Conservation (phyloP, 768 basidiomycete species). For the Vararia minispora region DNA sequence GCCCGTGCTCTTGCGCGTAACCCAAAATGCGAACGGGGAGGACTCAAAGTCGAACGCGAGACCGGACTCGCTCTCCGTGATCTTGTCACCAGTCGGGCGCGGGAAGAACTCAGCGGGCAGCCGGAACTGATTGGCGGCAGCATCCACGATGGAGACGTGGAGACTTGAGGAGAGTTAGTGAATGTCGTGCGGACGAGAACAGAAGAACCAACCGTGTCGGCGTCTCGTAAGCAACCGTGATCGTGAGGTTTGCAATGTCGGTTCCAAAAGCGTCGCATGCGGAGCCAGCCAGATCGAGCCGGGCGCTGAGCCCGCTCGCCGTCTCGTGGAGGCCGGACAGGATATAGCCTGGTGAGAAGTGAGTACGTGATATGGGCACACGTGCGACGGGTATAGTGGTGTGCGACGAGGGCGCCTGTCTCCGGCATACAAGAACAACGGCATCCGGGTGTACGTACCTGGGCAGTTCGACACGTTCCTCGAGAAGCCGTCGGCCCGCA, state of each 20-base stretch:
- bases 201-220: conserved; percentile 28
- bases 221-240: conserved; percentile 57
- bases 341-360: not conserved
- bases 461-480: conserved; percentile 1
- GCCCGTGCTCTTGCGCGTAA: conserved; percentile 54
- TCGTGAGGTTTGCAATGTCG: conserved; percentile 15
- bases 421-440: not conserved
- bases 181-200: conserved; percentile 15
- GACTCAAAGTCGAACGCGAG: conserved; percentile 57
- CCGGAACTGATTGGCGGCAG: conserved; percentile 48
- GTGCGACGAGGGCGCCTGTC: no score
- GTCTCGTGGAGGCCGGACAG: conserved; percentile 5
- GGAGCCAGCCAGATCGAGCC: conserved; percentile 11
- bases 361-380: no score
- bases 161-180: conserved; percentile 41
- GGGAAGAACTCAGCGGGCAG: conserved; percentile 44
- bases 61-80: conserved; percentile 35
- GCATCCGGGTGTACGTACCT: not conserved
- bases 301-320: conserved; percentile 11
- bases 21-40: conserved; percentile 71
- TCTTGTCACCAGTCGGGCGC: conserved; percentile 25
- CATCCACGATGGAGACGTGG: conserved; percentile 60
- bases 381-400: no score
- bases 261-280: conserved; percentile 20
- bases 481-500: no score